Base-by-base conservation (phyloP, 163 green algal genomes). In the Chlamydomonas reinhardtii region DNA sequence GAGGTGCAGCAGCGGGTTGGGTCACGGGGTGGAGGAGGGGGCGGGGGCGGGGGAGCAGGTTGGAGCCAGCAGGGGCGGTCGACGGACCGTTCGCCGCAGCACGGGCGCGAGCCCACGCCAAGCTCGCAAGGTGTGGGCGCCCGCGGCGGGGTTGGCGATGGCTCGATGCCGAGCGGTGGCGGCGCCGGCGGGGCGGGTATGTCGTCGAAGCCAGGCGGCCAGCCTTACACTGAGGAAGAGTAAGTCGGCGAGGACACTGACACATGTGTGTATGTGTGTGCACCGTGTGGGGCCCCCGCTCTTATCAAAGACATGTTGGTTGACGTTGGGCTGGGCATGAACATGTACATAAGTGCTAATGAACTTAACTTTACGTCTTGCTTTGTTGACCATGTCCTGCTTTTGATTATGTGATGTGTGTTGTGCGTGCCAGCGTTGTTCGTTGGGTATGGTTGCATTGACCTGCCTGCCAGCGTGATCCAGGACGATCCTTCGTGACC, bases 191-290 rank as follows among this genome's bases (percentile, higher is more conserved):
- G 76, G 80, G 76, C 76, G 82, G 78, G 82, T 90, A 84, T 86
- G 80, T 52, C 61, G 43, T 70, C 80, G 73, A 78, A 86, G 34
- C 43, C 86, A 27, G 65, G 64, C 64, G 87, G 81, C 61, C 74
- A 91, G 82, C 89, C 89, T 24, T 91, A 90, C 74, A 86, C 61
- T 56, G 89, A 92, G 85, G 82, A 84, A 84, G 84, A 92, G 89
- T 92, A 89, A 90, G 89, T 92, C 35, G 17, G 48, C 17, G 48
- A 56, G 48, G 48, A 56, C 48, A 56, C 9, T 8, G 48, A 19
- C 11, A 56, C 14, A 20, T 19, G 6, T 56, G 48, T 56, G 48
- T 56, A 14, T 17, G n/a, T n/a, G n/a, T n/a, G n/a, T 22, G 14
- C 48, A 56, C 48, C 9, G 9, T 56, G 39, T 56, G 48, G 48